A percentile compares a stretch with the other conserved stretches of the same genome.
phyloP scores from a whole-genome alignment of 495 filamentous ascomycete species.

The Emericellopsis terricola region DNA sequence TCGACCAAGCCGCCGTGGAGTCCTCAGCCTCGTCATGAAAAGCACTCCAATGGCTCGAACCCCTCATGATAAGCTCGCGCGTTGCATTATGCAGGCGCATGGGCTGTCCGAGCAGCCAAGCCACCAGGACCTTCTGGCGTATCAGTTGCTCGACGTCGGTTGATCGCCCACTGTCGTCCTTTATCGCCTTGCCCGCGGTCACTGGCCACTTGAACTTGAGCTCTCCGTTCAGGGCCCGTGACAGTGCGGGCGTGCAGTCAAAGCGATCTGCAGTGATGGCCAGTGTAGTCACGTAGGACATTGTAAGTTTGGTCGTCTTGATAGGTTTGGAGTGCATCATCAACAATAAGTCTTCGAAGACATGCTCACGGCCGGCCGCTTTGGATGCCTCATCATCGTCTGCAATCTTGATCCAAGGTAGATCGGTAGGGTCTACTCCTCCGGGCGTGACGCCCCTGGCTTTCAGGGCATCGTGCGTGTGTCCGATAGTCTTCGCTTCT shows the following conservation, averaged over 20 bases:
- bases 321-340: conserved; percentile 33
- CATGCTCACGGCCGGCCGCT: conserved; percentile 25
- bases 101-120: conserved; percentile 36
- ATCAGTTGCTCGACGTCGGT: conserved; percentile 33
- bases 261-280: conserved; percentile 51
- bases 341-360: conserved; percentile 36
- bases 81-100: conserved; percentile 33
- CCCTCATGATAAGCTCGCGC: conserved; percentile 43
- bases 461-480: conserved; percentile 21
- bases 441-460: conserved; percentile 21
- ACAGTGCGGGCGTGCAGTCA: conserved; percentile 29
- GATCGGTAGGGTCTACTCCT: conserved; percentile 23
- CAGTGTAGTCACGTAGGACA: conserved; percentile 40
- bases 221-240: conserved; percentile 19
- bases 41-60: conserved; percentile 43
- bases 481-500: conserved; percentile 28
- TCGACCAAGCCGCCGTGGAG: conserved; percentile 42
- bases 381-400: conserved; percentile 41
- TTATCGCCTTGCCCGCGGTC: conserved; percentile 16
- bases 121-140: conserved; percentile 45
- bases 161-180: conserved; percentile 16
- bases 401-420: conserved; percentile 35
- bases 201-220: conserved; percentile 28
- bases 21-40: conserved; percentile 20
- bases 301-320: conserved; percentile 13